A percentile compares a stretch with the other conserved stretches of the same genome.
phyloP scores from a whole-genome alignment of 805 yeast genomes.

The Pichia exigua region DNA sequence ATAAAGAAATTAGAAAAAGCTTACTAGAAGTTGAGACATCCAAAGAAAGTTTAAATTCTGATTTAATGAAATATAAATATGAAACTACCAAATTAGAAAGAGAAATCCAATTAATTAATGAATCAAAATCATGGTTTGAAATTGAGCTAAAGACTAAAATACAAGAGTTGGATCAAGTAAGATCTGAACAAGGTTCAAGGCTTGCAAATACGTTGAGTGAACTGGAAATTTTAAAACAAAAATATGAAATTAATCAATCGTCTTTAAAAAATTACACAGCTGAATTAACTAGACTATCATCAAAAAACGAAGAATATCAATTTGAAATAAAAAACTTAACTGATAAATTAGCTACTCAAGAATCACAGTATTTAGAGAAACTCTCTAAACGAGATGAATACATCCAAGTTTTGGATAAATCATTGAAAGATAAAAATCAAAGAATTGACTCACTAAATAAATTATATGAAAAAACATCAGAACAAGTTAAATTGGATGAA shows the following conservation, averaged over 20 bases:
- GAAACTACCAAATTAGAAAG: slow-evolving; percentile 22
- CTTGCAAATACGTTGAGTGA: slow-evolving; percentile 28
- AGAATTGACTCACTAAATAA: slow-evolving; percentile 49
- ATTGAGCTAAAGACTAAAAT: slow-evolving; percentile 26
- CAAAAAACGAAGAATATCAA: slow-evolving; percentile 35
- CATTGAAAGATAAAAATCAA: slow-evolving; percentile 41
- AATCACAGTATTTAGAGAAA: slow-evolving; percentile 48
- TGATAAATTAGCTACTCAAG: slow-evolving; percentile 34
- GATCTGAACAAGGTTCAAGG: slow-evolving; percentile 25
- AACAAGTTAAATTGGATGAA: slow-evolving; percentile 31
- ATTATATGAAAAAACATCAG: slow-evolving; percentile 34
- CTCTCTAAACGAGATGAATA: slow-evolving; percentile 55
- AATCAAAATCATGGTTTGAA: slow-evolving; percentile 30
- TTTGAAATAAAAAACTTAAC: slow-evolving; percentile 40
- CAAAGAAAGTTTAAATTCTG: slow-evolving; percentile 22
- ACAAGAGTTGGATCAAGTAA: slow-evolving; percentile 22
- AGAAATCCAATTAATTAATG: slow-evolving; percentile 26
- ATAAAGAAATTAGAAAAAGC: slow-evolving; percentile 35
- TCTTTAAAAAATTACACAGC: slow-evolving; percentile 28
- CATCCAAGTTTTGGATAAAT: slow-evolving; percentile 46
- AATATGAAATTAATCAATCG: slow-evolving; percentile 20
- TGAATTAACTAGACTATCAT: slow-evolving; percentile 31
- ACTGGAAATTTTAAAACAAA: slow-evolving; percentile 30
- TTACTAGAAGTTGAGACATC: slow-evolving; percentile 31
- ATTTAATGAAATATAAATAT: slow-evolving; percentile 20